Conservation (phyloP, 1,284 basidiomycete species). For the Austroboletus novae-zelandiae region DNA sequence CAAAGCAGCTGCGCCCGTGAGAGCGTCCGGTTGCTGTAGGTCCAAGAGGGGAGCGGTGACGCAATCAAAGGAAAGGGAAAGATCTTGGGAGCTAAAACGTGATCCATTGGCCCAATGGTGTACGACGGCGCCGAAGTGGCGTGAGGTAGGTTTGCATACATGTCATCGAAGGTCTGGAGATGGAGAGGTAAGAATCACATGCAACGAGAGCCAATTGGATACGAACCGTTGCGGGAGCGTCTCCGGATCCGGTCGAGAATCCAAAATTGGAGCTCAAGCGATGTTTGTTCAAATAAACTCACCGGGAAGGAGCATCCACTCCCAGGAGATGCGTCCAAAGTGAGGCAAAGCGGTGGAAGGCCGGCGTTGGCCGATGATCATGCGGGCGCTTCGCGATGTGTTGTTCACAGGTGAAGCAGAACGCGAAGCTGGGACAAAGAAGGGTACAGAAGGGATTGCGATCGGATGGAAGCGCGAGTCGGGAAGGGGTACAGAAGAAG, state of each 20-base stretch:
- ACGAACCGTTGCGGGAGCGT: slow-evolving; percentile 19
- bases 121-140: slow-evolving; percentile 15
- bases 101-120: slow-evolving; percentile 32
- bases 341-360: slow-evolving; percentile 32
- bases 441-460: slow-evolving; percentile 41
- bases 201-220: slow-evolving; percentile 5
- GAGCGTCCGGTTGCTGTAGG: too few relatives aligned
- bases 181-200: fast-evolving
- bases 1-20: too few relatives aligned
- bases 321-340: slow-evolving; percentile 26
- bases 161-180: slow-evolving; percentile 22
- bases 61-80: not conserved
- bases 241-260: slow-evolving; percentile 22
- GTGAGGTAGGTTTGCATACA: slow-evolving; percentile 24
- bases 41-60: too few relatives aligned
- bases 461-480: slow-evolving; percentile 27
- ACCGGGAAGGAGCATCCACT: slow-evolving; percentile 17
- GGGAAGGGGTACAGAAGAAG: slow-evolving; percentile 66
- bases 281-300: not conserved
- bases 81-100: slow-evolving; percentile 17
- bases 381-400: slow-evolving; percentile 41
- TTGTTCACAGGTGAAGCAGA: slow-evolving; percentile 43
- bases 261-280: slow-evolving; percentile 26
- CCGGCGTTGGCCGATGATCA: slow-evolving; percentile 35
- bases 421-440: slow-evolving; percentile 32